Evolutionary conservation across 2,329 filamentous ascomycete genomes (phyloP).

Genomic region (Dothistroma pini): DNA sequence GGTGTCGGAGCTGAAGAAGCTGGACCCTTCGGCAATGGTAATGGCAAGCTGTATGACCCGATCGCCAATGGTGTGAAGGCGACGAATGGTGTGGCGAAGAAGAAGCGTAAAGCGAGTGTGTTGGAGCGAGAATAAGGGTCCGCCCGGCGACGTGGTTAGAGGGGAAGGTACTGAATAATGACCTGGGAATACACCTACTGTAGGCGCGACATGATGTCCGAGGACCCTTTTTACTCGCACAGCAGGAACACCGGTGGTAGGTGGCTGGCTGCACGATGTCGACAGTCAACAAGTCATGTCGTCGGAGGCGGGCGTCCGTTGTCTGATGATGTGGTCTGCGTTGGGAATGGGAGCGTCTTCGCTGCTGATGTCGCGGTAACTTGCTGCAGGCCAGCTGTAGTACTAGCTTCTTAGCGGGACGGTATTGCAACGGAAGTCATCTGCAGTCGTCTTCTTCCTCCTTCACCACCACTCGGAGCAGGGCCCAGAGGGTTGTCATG

Average conservation of each 20-base stretch:
- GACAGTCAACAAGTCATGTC: neutral
- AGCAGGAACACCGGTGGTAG: neutral
- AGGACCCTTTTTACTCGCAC: neutral
- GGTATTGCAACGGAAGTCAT: neutral
- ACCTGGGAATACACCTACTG: neutral
- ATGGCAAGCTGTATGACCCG: neutral
- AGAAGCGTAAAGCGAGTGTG: constrained; percentile 26
- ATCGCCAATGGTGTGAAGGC: constrained; percentile 10
- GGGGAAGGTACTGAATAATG: neutral
- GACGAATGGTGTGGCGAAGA: constrained; percentile 15
- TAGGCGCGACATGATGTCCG: neutral
- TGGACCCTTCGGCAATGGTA: neutral
- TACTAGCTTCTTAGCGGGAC: neutral
- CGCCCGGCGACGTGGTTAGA: neutral
- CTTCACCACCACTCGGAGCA: neutral
- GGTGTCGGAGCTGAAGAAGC: constrained; percentile 13
- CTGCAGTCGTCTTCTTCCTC: neutral
- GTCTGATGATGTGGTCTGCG: neutral
- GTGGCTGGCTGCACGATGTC: neutral
- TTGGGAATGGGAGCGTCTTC: neutral
- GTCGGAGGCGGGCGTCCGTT: neutral
- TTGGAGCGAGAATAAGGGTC: constrained; percentile 18
- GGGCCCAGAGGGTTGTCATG: neutral
- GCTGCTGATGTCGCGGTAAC: neutral
- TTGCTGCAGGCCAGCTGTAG: neutral